Evolutionary conservation across 306 rosid species (phyloP), one percentile per base, ranked within the genome.

Genomic region (Vachellia collinsii): DNA sequence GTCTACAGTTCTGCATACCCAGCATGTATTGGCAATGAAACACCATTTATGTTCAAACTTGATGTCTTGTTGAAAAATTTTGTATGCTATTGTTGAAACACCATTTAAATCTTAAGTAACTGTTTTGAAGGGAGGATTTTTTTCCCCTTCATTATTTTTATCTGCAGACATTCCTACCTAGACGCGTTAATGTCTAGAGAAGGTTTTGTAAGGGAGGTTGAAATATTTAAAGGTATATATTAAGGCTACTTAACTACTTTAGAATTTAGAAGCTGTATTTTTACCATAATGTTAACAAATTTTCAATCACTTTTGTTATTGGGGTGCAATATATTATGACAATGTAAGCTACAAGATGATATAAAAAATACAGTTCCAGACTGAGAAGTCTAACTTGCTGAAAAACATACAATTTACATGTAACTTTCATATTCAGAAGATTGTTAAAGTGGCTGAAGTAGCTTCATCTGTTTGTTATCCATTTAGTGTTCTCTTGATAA

Each of bases 181-280:
- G 34, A 29, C 34, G 34, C 2, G n/a, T 72, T 75, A 58, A 11
- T 11, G 36, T 20, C 65, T 10, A 36, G 36, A 23, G 65, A 23
- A 29, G 34, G 34, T 29, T 29, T 29, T 29, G 34, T 29, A 29
- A 29, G 34, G 34, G 34, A 29, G 34, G 34, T 29, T 29, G 34
- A 29, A 23, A 59, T 8, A 10, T 59, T 59, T 22, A 11, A 59
- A 54, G 62, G n/a, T n/a, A 8, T 59, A 11, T 46, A 16, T 61
- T 77, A 36, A 77, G 34, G 54, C 22, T 64, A 37, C 37, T 46
- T 41, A 17, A 11, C 51, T 20, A 54, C 12, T n/a, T 54, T n/a
- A 54, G 71, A 37, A 38, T 25, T 39, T 23, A 63, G 69, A 25
- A 51, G 54, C 65, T 7, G 73, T 20, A 69, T 68, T 80, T 69